A percentile compares a stretch with the other conserved stretches of the same genome.
Evolutionary conservation across 2,329 filamentous ascomycete species (phyloP).

Genomic region (Xylariaceae sp.): DNA sequence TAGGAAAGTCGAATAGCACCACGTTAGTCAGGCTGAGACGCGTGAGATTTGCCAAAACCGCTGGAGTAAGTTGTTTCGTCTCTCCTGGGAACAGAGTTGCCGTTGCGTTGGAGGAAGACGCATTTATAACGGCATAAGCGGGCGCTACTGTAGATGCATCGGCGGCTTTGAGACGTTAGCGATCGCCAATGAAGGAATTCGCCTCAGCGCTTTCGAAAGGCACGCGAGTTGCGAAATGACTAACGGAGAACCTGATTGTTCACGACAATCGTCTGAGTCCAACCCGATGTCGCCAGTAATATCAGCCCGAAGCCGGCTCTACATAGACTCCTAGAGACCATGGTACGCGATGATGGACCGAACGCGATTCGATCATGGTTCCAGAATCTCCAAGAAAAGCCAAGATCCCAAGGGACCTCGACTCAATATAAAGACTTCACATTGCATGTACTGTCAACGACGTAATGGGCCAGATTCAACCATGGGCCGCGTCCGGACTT

Average conservation of each 20-base stretch:
- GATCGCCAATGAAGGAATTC: not conserved
- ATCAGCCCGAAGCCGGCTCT: slow-evolving; percentile 16
- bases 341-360: slow-evolving; percentile 14
- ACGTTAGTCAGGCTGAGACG: slow-evolving; percentile 25
- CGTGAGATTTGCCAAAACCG: slow-evolving; percentile 27
- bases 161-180: slow-evolving; percentile 25
- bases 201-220: not conserved
- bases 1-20: slow-evolving; percentile 23
- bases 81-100: slow-evolving; percentile 28
- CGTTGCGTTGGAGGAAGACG: slow-evolving; percentile 27
- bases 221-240: slow-evolving; percentile 18
- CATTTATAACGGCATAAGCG: slow-evolving; percentile 23
- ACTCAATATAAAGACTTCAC: not conserved
- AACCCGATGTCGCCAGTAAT: slow-evolving; percentile 10
- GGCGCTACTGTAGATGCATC: slow-evolving; percentile 25
- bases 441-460: too few species aligned
- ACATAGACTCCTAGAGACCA: slow-evolving; percentile 17
- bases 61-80: slow-evolving; percentile 26
- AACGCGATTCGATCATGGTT: slow-evolving; percentile 9
- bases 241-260: slow-evolving; percentile 26
- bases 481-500: too few species aligned
- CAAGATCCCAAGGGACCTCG: slow-evolving; percentile 5
- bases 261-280: slow-evolving; percentile 28
- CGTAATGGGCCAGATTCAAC: too few species aligned
- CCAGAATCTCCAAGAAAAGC: slow-evolving; percentile 4